Conservation (phyloP, 208 protist species). For the Phytomonas francai region DNA sequence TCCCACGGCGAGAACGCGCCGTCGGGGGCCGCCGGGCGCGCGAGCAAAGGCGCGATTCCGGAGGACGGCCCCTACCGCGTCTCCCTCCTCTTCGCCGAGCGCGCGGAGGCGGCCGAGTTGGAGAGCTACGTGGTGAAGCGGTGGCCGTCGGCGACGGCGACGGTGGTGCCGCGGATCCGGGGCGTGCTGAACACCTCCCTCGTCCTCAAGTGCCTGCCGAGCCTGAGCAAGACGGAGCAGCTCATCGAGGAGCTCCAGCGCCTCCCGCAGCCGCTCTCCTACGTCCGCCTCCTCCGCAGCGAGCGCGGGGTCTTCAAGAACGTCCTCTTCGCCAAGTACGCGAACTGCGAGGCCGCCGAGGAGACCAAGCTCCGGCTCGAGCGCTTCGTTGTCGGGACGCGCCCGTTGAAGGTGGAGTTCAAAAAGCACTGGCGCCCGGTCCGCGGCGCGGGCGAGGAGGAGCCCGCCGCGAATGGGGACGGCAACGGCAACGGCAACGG, state of each 20-base stretch:
- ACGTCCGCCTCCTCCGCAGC: slow-evolving; percentile 72
- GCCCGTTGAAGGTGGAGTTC: slow-evolving; percentile 73
- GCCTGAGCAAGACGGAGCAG: slow-evolving; percentile 49
- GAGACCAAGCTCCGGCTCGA: slow-evolving; percentile 88
- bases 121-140: slow-evolving; percentile 40
- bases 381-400: slow-evolving; percentile 41
- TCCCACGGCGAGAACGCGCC: no score
- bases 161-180: slow-evolving; percentile 46
- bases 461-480: slow-evolving; percentile 6
- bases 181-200: slow-evolving; percentile 59
- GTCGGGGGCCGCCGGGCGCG: no score
- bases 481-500: slow-evolving; percentile 16
- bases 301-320: slow-evolving; percentile 79
- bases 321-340: slow-evolving; percentile 80
- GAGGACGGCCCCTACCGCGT: slow-evolving; percentile 41
- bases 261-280: slow-evolving; percentile 58
- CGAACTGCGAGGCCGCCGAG: slow-evolving; percentile 86
- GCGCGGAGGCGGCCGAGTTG: slow-evolving; percentile 56
- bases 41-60: no score
- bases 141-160: slow-evolving; percentile 45
- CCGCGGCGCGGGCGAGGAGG: slow-evolving; percentile 12
- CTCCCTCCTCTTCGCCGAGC: slow-evolving; percentile 66
- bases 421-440: slow-evolving; percentile 55
- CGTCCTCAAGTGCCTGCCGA: slow-evolving; percentile 74
- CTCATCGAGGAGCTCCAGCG: slow-evolving; percentile 53